Base-by-base conservation (phyloP, 345 rosid genomes). In the Dipteronia dyeriana region DNA sequence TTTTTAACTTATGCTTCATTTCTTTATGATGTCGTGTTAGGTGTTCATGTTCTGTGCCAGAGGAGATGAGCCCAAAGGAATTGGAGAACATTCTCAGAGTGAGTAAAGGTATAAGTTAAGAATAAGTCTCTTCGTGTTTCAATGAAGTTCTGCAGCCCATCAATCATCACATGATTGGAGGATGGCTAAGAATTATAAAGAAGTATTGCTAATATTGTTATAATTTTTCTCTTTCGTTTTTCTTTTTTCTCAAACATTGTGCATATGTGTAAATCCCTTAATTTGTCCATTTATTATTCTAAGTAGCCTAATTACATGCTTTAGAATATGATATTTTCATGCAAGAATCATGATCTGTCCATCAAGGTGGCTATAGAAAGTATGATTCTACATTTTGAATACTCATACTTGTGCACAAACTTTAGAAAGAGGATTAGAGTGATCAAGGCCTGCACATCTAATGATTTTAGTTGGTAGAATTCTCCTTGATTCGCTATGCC, bases 41-140 rank as follows among this genome's bases (percentile, higher is more conserved):
- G 87, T 85, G 86, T 81, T 75, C 83, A 14, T 94, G 97, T 84
- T 89, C 91, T 76, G 87, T 83, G 61, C 88, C 89, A 8, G 94
- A 83, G 80, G 92, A 91, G 87, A 85, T 85, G 84, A 82, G 80
- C 68, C 79, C 81, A 12, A 91, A 87, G 77, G 95, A 90, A 75
- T 81, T 90, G 83, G 97, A 90, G 74, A 88, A 80, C 86, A 82
- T 79, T 79, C 81, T 89, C 34, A 82, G 85, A 83, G 69, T 47
- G 16, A 77, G 84, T 34, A 91, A 69, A 92, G 98, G 97, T 92
- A 88, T 76, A 80, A n/a, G 16, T 63, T 7, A 7, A 12, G 26
- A 20, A 2, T 57, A 29, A 31, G 17, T 73, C 13, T 84, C 79
- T 53, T 31, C 62, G 57, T 68, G 10, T 63, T 10, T 60, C 22